Evolutionary conservation across 805 yeast genomes (phyloP), one percentile per base, ranked within the genome.

Genomic region (Pichia deserticola): DNA sequence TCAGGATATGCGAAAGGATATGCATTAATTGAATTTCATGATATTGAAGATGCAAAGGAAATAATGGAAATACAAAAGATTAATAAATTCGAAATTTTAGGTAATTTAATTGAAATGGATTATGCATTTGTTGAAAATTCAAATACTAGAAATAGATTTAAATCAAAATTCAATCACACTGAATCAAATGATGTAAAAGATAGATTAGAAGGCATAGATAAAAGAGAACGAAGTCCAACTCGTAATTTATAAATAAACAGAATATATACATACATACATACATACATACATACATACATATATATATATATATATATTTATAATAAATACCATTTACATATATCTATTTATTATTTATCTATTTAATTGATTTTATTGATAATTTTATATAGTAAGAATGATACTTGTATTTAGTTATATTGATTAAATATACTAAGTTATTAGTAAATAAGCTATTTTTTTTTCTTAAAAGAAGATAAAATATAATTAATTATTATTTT

Each of bases 1-100:
- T 65, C 76, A 3, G 78, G 78, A 3, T 71, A 66, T 53, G 72
- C 62, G 13, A 70, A 67, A 53, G 74, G 74, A 0, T 74, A 75
- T 51, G 76, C 72, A 1, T 55, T 74, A 28, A 51, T 73, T 3
- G 76, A 74, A 51, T 74, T 60, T 50, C 56, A 45, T 3, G 54
- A 51, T 0, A 42, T 59, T 6, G 64, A 57, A 7, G 73, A 69
- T 32, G 75, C 75, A 4, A 45, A 56, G 28, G 50, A 51, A 6
- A 73, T 75, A 0, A 58, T 71, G 2, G 40, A 44, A 12, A 7
- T 35, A 5, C 51, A 49, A 5, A 49, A 63, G 20, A 20, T 32
- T 2, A 68, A 67, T 1, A 54, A 57, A 3, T n/a, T 55, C n/a
- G 68, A 65, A 44, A 46, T 73, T 0, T 51, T 72, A 33, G 78